phyloP scores from a whole-genome alignment of 805 yeast species.

The Tetrapisispora nanseiensis region DNA sequence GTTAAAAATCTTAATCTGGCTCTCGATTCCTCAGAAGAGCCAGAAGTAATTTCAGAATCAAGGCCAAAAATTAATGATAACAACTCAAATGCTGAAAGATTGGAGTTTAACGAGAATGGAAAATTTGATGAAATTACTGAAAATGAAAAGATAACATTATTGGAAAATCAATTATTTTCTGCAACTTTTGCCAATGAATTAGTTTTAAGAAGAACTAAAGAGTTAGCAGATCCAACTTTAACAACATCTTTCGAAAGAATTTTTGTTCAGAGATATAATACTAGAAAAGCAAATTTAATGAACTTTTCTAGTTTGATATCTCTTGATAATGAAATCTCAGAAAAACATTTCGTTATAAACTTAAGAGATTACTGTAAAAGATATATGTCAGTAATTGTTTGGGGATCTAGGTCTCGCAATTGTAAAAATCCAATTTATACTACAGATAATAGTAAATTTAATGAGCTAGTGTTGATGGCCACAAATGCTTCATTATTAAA shows the following conservation, averaged over 20 bases:
- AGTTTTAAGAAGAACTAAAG: constrained; percentile 15
- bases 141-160: background rate
- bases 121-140: constrained; percentile 1
- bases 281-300: constrained; percentile 54
- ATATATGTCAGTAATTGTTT: constrained; percentile 59
- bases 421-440: constrained; percentile 16
- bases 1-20: background rate
- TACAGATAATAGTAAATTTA: background rate
- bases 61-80: background rate
- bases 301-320: constrained; percentile 38
- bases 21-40: constrained; percentile 2
- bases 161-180: constrained; percentile 59
- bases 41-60: constrained; percentile 31
- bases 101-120: background rate
- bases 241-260: constrained; percentile 72
- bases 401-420: constrained; percentile 48
- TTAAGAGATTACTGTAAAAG: constrained; percentile 67
- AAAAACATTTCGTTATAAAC: constrained; percentile 76
- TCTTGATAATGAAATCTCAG: constrained; percentile 65
- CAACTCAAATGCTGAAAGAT: too few relatives aligned
- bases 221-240: constrained; percentile 6
- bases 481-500: constrained; percentile 1
- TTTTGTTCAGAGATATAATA: constrained; percentile 62
- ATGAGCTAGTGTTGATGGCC: background rate
- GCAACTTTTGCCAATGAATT: constrained; percentile 39